Base-by-base conservation (phyloP, 2,329 filamentous ascomycete species). In the Lachnum nothofagi region DNA sequence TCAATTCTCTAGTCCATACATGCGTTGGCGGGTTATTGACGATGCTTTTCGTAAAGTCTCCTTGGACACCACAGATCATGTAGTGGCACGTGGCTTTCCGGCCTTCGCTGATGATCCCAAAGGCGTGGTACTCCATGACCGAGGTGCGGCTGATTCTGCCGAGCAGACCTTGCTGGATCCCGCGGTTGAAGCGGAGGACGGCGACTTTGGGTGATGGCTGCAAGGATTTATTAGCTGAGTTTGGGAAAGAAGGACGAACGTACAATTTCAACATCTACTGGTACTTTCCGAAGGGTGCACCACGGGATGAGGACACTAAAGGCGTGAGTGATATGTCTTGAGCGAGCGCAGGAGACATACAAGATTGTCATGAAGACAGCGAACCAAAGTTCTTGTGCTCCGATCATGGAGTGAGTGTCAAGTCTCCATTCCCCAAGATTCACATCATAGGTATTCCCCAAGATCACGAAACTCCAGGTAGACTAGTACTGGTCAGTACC, bases 51-150 rank as follows among this genome's bases (percentile, higher is more conserved):
- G 68, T 71, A 52, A 70, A 71, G 53, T 70, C 68, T 20, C 68
- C 68, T 54, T 71, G 68, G 10, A 71, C 68, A 45, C 68, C 68
- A 51, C 68, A 71, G 34, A 70, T 69, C 67, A 71, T 69, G 57
- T 70, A 71, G 55, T 71, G 68, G 53, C 56, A 63, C 2, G 35
- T 37, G 12, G 68, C 64, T 29, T 67, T 65, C 6, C 60, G 62
- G 19, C 68, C 67, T 55, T 70, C 67, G 57, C 67, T 70, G 54
- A 71, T 70, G 51, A 69, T 69, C 8, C 68, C 68, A 46, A 71
- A 70, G 8, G 68, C 68, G 42, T 71, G 68, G 55, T 70, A 71
- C 53, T 71, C 68, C 68, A 71, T 70, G 44, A 71, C 62, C 4
- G 68, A 70, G 3, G 67, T 69, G 34, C 68, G 67, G 56, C 67